Evolutionary conservation across 2,329 filamentous ascomycete genomes (phyloP).

Genomic region (Beauveria pseudobassiana): DNA sequence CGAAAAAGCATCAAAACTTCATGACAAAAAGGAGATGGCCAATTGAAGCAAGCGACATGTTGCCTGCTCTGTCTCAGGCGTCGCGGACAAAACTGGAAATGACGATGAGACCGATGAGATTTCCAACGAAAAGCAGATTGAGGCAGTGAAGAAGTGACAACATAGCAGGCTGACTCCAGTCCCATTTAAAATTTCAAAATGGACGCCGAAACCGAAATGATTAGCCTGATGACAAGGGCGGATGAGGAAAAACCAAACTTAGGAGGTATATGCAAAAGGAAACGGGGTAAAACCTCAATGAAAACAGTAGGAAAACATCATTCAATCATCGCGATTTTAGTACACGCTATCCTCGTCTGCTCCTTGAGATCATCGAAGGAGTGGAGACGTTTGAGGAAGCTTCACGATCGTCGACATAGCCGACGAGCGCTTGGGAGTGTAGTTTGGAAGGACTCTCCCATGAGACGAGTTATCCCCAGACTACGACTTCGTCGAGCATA

Average conservation of each 20-base stretch:
- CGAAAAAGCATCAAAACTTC: constrained; percentile 15
- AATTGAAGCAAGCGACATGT: constrained; percentile 7
- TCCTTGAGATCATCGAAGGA: constrained; percentile 62
- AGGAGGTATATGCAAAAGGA: constrained; percentile 13
- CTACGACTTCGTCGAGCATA: constrained; percentile 96
- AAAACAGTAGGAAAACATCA: constrained; percentile 38
- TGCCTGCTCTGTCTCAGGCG: constrained; percentile 30
- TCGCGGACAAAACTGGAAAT: constrained; percentile 23
- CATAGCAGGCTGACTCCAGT: constrained; percentile 13
- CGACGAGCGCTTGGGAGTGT: constrained; percentile 87
- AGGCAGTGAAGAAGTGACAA: constrained; percentile 7
- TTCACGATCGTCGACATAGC: constrained; percentile 82
- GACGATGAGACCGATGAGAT: constrained; percentile 20
- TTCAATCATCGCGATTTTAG: constrained; percentile 47
- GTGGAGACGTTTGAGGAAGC: constrained; percentile 62
- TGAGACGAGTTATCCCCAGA: constrained; percentile 93
- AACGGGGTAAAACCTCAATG: constrained; percentile 14
- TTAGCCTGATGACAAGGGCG: constrained; percentile 13
- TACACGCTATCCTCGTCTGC: constrained; percentile 67
- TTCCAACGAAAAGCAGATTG: constrained; percentile 12
- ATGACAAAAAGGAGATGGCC: constrained; percentile 8
- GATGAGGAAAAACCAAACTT: constrained; percentile 21
- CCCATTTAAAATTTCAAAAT: constrained; percentile 8
- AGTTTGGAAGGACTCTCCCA: constrained; percentile 97
- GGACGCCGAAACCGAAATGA: constrained; percentile 12